Base-by-base conservation (phyloP, 192 early-diverging fungal genomes). In the Umbelopsis isabellina region DNA sequence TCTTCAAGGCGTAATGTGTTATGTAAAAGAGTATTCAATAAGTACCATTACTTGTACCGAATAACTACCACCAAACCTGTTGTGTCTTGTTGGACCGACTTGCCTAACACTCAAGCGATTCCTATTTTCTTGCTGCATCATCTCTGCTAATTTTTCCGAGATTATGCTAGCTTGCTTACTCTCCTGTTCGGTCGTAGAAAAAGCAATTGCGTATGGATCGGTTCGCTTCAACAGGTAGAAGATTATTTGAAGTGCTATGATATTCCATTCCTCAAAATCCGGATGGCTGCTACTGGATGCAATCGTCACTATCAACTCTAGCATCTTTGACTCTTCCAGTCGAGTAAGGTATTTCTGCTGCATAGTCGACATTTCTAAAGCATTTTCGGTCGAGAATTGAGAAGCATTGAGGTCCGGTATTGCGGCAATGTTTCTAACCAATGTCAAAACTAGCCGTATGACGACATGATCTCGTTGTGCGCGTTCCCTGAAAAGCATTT, bases 371-470 rank as follows among this genome's bases (percentile, higher is more conserved):
- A 87, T 84, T 35, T 86, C 58, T 46, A 89, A 77, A 27, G 82
- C 72, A 58, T 91, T 82, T 33, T 77, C 76, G 20, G 83, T 84
- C 22, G 89, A 79, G n/a, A 76, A 71, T 21, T 85, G 74, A 12
- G 88, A 84, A 2, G 83, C 78, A 49, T 89, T 83, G 5, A 86
- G 73, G 71, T 97, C 95, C 13, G 85, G 86, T 37, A 95, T 95
- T 11, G 91, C 91, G 16, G 93, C 83, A 46, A 95, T 73, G 73
- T 97, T 97, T 27, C 93, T 84, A 66, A 94, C 88, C 12, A 95
- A 79, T 15, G 89, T 87, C 27, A 97, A 71, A 41, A 90, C 86
- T 4, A 92, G 72, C n/a, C 88, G 83, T 51, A 92, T 89, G 22
- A 85, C 75, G 0, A 80, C 83, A 22, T 85, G 75, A 67, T 92